Conservation (phyloP, 192 early-diverging fungal genomes). For the Phlyctochytrium bullatum region DNA sequence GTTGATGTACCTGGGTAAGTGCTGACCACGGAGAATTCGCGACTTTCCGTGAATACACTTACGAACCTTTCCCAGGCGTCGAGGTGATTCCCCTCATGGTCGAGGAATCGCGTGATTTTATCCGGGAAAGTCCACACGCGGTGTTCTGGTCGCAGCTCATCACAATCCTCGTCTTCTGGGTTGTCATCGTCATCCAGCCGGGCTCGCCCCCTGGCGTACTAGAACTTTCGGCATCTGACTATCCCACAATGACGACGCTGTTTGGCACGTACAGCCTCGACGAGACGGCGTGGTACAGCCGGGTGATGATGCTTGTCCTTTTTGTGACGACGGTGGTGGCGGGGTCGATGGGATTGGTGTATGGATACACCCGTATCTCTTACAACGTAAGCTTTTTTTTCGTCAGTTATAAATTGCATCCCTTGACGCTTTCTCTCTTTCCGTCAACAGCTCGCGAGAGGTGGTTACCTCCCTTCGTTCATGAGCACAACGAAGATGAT, state of each 20-base stretch:
- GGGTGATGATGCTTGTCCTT: too few relatives aligned
- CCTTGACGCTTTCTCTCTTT: too few relatives aligned
- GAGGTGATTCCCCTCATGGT: conserved; percentile 16
- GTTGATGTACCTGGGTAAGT: conserved; percentile 1
- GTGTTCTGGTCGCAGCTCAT: not conserved
- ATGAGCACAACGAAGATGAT: conserved; percentile 2
- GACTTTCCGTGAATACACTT: too few relatives aligned
- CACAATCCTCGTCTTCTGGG: not conserved
- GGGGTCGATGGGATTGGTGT: too few relatives aligned
- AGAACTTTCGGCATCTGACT: not conserved
- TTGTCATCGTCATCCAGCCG: conserved; percentile 2
- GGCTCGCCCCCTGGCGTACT: conserved; percentile 6
- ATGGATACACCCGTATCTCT: too few relatives aligned
- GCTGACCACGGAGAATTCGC: not conserved
- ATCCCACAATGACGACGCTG: conserved; percentile 5
- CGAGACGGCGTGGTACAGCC: not conserved
- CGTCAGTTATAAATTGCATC: too few relatives aligned
- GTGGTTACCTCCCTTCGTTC: conserved; percentile 14
- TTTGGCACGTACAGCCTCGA: not conserved
- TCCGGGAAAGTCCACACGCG: conserved; percentile 3
- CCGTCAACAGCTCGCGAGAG: conserved; percentile 10
- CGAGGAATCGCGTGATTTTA: conserved; percentile 15
- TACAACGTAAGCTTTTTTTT: too few relatives aligned
- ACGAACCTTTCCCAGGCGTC: conserved; percentile 1
- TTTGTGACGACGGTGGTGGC: too few relatives aligned